These are phyloP conservation scores for Abelmoschus esculentus DNA, from an alignment of 345 rosid genomes.

Conservation along the genomic window DNA sequence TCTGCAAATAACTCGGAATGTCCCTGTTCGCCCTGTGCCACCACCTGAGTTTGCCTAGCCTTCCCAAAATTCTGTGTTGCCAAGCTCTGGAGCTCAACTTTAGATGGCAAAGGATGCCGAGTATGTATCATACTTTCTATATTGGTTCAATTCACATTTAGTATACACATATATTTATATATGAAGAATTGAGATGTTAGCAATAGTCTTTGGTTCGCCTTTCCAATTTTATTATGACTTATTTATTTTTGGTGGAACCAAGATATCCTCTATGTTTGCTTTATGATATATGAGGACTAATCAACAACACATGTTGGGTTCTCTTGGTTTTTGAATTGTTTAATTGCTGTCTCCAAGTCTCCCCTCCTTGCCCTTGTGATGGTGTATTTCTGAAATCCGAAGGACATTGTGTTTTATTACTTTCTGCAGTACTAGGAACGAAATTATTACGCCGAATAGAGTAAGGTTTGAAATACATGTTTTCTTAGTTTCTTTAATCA, in stretches of 20 bases:
- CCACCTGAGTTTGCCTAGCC: too few species aligned
- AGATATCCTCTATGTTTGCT: too few species aligned
- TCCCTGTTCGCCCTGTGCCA: not conserved
- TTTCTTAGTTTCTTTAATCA: too few species aligned
- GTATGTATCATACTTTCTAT: not conserved
- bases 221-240: not conserved
- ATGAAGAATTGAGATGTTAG: conserved; percentile 9
- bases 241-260: too few species aligned
- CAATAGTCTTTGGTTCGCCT: not conserved
- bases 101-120: conserved; percentile 3
- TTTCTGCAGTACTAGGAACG: too few species aligned
- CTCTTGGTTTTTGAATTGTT: not conserved
- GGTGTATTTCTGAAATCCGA: too few species aligned
- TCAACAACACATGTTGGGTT: too few species aligned
- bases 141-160: not conserved
- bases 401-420: too few species aligned
- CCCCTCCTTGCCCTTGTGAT: not conserved
- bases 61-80: too few species aligned
- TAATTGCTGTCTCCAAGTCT: not conserved
- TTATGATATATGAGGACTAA: too few species aligned
- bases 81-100: not conserved
- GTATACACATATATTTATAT: not conserved
- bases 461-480: too few species aligned
- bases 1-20: conserved; percentile 14
- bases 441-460: too few species aligned